A percentile compares a stretch with the other conserved stretches of the same genome.
Conservation (phyloP, 306 rosid species). For the Dalbergia cultrata region DNA sequence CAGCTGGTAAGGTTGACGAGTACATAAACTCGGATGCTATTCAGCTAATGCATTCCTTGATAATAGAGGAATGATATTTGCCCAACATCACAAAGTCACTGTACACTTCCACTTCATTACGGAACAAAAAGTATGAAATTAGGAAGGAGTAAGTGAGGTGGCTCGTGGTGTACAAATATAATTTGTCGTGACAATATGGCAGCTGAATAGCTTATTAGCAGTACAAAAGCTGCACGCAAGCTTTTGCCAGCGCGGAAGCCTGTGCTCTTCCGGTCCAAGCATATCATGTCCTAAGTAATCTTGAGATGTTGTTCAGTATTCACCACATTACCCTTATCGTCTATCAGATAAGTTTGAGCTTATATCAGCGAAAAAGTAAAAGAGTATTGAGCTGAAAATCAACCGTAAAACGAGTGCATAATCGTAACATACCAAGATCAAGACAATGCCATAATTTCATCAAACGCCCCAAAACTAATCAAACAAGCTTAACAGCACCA, state of each 20-base stretch:
- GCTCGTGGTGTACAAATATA: too few species aligned
- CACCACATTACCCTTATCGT: background rate
- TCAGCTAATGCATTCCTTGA: background rate
- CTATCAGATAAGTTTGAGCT: background rate
- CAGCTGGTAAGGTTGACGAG: background rate
- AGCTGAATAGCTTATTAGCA: background rate
- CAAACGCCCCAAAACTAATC: conserved; percentile 18
- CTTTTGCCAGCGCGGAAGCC: background rate
- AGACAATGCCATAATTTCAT: conserved; percentile 26
- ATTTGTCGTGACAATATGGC: background rate
- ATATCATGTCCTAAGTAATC: background rate
- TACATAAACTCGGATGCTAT: background rate
- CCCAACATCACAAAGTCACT: too few species aligned
- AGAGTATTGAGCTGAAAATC: conserved; percentile 8
- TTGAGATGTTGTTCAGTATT: background rate
- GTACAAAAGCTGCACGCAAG: background rate
- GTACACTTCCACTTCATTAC: too few species aligned
- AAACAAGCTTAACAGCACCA: conserved; percentile 1
- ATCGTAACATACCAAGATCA: conserved; percentile 30
- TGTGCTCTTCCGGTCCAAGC: background rate
- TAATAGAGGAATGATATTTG: too few species aligned
- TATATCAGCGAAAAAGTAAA: background rate
- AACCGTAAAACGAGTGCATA: conserved; percentile 18
- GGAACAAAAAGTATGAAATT: too few species aligned
- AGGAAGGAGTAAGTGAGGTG: too few species aligned